These are phyloP conservation scores for Xylaria telfairii DNA, from an alignment of 495 filamentous ascomycete species.

Conservation along the genomic window DNA sequence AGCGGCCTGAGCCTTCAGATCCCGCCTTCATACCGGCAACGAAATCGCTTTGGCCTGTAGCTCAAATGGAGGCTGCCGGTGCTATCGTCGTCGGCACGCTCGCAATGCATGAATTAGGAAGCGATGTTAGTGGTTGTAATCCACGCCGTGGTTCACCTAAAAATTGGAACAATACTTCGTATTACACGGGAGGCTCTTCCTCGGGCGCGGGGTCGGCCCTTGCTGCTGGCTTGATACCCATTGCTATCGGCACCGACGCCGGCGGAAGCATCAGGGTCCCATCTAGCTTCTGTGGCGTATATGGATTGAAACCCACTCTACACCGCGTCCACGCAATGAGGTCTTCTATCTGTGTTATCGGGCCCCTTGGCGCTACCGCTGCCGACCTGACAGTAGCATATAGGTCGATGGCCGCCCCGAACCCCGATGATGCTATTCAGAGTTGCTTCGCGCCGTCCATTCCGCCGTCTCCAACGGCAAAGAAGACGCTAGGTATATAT, in stretches of 20 bases:
- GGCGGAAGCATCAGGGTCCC: slow-evolving; percentile 88
- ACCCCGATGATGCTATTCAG: slow-evolving; percentile 57
- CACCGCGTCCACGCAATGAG: slow-evolving; percentile 67
- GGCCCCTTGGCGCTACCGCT: slow-evolving; percentile 79
- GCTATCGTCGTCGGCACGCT: slow-evolving; percentile 84
- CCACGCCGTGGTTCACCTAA: slow-evolving; percentile 68
- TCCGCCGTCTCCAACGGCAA: slow-evolving; percentile 48
- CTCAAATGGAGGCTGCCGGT: slow-evolving; percentile 76
- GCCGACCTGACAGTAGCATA: slow-evolving; percentile 85
- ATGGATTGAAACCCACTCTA: slow-evolving; percentile 85
- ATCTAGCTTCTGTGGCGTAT: slow-evolving; percentile 81
- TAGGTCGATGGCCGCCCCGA: slow-evolving; percentile 72
- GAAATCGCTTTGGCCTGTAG: slow-evolving; percentile 70
- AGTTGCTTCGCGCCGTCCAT: slow-evolving; percentile 46
- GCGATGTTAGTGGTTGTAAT: slow-evolving; percentile 51
- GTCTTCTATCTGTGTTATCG: slow-evolving; percentile 69
- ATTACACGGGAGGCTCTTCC: slow-evolving; percentile 90
- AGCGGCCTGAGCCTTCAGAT: slow-evolving; percentile 44
- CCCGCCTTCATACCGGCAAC: slow-evolving; percentile 42
- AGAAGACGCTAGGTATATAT: slow-evolving; percentile 71
- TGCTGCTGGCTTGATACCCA: slow-evolving; percentile 75
- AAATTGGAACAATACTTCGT: slow-evolving; percentile 80
- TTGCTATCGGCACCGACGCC: slow-evolving; percentile 84
- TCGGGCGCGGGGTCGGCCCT: slow-evolving; percentile 84
- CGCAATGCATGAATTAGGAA: slow-evolving; percentile 91